Conservation (phyloP, 2,329 filamentous ascomycete species). For the Monosporascus cannonballus region DNA sequence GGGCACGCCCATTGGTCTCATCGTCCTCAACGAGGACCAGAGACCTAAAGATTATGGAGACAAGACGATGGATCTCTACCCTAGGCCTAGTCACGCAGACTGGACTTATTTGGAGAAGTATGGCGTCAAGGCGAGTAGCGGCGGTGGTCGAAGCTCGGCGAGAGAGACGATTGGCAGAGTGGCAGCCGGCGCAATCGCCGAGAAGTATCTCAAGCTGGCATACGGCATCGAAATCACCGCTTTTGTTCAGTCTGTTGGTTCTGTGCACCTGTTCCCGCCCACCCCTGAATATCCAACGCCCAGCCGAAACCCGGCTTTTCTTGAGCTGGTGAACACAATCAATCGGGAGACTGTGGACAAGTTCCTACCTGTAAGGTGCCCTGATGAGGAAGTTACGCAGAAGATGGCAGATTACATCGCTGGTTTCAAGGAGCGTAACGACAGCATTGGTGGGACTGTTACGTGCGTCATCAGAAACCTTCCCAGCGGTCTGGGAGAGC, state of each 20-base stretch:
- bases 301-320: conserved; percentile 72
- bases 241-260: conserved; percentile 81
- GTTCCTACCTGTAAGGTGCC: conserved; percentile 83
- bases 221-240: conserved; percentile 88
- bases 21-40: conserved; percentile 89
- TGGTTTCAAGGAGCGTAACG: conserved; percentile 68
- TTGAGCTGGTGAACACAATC: conserved; percentile 65
- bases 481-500: conserved; percentile 84
- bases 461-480: conserved; percentile 88
- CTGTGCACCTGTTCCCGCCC: conserved; percentile 69
- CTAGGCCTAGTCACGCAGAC: conserved; percentile 87
- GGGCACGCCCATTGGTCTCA: conserved; percentile 82
- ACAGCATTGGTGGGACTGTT: conserved; percentile 92
- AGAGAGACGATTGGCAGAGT: conserved; percentile 92
- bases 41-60: conserved; percentile 86
- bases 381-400: conserved; percentile 55
- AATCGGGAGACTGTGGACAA: conserved; percentile 72
- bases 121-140: conserved; percentile 83
- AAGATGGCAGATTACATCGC: conserved; percentile 78
- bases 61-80: conserved; percentile 86
- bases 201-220: conserved; percentile 79
- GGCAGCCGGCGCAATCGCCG: conserved; percentile 84
- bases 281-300: conserved; percentile 61
- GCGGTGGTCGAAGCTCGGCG: conserved; percentile 86
- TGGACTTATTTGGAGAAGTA: conserved; percentile 98